Base-by-base conservation (phyloP, 371 early-diverging fungal genomes). In the Capniomyces stellatus region DNA sequence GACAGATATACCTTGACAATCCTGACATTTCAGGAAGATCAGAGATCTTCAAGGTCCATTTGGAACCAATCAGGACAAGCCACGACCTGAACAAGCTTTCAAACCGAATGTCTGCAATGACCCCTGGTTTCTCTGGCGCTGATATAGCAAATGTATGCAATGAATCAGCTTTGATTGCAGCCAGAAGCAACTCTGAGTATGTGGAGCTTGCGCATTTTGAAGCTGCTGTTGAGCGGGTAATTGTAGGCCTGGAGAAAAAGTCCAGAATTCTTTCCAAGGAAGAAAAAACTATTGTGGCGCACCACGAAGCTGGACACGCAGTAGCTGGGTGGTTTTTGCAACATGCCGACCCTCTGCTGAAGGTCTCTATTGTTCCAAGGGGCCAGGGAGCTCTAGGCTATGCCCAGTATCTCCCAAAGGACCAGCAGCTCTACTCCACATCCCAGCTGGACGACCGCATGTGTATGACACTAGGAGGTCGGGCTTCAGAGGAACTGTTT, bases 241-340 rank as follows among this genome's bases (percentile, higher is more conserved):
- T 98, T 73, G 98, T 87, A 21, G 98, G 98, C 46, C 71, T 96
- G 21, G 97, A 97, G 70, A 95, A 92, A 79, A 92, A 91, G 67
- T 84, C 89, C 28, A 81, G 88, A 40, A 87, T 94, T 1, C 70
- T 98, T 49, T 85, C 90, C 10, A 94, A 97, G 0, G 91, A 92
- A 58, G 98, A 98, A 70, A 98, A 97, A 83, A 92, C 83, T 73
- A 93, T 88, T 4, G 97, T 98, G 22, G 97, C 98, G 21, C 92
- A 97, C 67, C 98, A 98, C 65, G 98, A 98, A 73, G 97, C 98
- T 31, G 98, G 98, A 4, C 98, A 98, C 60, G 98, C 98, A 41
- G 91, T 98, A 28, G 92, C 87, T 22, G 98, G 97, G 28, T 98
- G 98, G 98, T 98, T 83, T 68, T 70, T 98, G 60, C 75, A 90